Conservation (phyloP, 2,329 filamentous ascomycete species). For the Camillea tinctor region DNA sequence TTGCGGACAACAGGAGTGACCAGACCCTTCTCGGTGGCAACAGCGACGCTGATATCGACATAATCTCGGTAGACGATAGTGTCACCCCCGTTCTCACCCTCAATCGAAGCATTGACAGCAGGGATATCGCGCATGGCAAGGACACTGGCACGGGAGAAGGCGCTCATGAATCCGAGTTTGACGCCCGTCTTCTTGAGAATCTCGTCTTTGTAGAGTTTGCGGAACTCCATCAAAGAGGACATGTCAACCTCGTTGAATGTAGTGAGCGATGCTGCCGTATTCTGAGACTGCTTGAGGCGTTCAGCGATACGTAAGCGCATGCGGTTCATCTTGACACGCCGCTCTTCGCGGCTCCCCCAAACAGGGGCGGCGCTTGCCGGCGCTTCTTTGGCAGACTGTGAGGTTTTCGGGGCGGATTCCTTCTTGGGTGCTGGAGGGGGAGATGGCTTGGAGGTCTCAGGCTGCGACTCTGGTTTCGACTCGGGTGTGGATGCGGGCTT, state of each 20-base stretch:
- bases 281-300: conserved; percentile 98
- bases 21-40: conserved; percentile 95
- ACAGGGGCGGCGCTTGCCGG: conserved; percentile 37
- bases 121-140: conserved; percentile 95
- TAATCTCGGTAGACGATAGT: conserved; percentile 98
- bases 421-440: conserved; percentile 40
- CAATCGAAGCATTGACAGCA: conserved; percentile 93
- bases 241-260: conserved; percentile 99
- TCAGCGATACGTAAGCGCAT: conserved; percentile 98
- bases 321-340: conserved; percentile 98
- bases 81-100: conserved; percentile 90
- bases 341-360: conserved; percentile 79
- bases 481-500: conserved; percentile 45
- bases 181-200: conserved; percentile 93
- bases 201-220: conserved; percentile 96
- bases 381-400: conserved; percentile 41
- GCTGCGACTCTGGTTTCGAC: conserved; percentile 39
- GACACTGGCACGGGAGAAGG: conserved; percentile 86
- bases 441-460: conserved; percentile 36
- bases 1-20: conserved; percentile 97
- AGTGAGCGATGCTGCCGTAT: conserved; percentile 93
- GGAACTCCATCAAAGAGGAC: conserved; percentile 95
- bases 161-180: conserved; percentile 99
- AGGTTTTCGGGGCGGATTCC: conserved; percentile 34
- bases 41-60: conserved; percentile 95